A percentile compares a stretch with the other conserved stretches of the same genome.
phyloP scores from a whole-genome alignment of 441 rosid genomes.

The Bocquillonia castaneifolia region DNA sequence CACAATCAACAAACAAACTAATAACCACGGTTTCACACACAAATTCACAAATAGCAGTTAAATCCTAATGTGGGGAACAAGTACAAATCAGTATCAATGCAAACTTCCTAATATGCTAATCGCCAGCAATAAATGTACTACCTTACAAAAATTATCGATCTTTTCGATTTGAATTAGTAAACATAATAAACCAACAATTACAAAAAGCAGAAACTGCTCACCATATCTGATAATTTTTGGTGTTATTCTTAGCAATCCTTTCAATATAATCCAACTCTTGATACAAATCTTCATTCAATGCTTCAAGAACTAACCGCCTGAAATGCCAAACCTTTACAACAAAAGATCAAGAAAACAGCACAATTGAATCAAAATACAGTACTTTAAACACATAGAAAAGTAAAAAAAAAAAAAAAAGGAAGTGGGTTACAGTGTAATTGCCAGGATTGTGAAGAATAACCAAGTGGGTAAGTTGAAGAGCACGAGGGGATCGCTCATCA shows the following conservation, averaged over 20 bases:
- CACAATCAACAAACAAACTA: not conserved
- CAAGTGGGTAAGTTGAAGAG: slow-evolving; percentile 57
- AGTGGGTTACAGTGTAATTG: slow-evolving; percentile 71
- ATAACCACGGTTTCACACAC: not conserved
- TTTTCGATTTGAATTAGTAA: not conserved
- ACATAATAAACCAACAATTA: not conserved
- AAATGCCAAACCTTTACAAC: slow-evolving; percentile 82
- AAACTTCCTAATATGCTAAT: not conserved
- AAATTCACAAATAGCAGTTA: not conserved
- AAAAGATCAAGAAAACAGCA: slow-evolving; percentile 11
- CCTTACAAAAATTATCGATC: not conserved
- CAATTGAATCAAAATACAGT: not conserved
- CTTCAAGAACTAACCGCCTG: slow-evolving; percentile 66
- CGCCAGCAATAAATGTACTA: not conserved
- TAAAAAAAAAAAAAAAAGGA: not conserved
- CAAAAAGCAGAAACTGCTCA: slow-evolving; percentile 26
- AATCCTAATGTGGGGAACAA: not conserved
- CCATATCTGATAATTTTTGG: slow-evolving; percentile 96
- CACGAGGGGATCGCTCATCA: slow-evolving; percentile 76
- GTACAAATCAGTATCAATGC: not conserved
- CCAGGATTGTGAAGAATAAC: slow-evolving; percentile 68
- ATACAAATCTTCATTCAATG: slow-evolving; percentile 42
- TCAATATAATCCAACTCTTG: slow-evolving; percentile 58
- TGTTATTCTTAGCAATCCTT: slow-evolving; percentile 50
- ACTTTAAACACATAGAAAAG: not conserved